Evolutionary conservation across 768 basidiomycete genomes (phyloP).

Genomic region (Phylloporus rhodoxanthus): DNA sequence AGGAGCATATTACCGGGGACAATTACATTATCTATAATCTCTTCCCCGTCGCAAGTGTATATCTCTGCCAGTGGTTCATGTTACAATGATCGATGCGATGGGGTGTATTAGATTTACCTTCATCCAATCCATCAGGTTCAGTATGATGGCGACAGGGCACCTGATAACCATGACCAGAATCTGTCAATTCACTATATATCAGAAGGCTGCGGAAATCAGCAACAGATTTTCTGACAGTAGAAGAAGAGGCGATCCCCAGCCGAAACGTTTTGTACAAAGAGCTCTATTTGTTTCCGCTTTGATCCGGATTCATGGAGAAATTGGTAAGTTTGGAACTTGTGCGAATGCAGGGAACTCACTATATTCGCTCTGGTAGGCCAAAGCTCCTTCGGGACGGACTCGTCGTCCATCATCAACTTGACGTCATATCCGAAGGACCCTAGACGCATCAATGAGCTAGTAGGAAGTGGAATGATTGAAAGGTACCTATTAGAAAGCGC

Average conservation of each 20-base stretch:
- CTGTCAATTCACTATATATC: slow-evolving; percentile 19
- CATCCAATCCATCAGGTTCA: slow-evolving; percentile 49
- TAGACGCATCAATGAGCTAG: slow-evolving; percentile 9
- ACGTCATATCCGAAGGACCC: slow-evolving; percentile 42
- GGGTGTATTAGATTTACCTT: slow-evolving; percentile 32
- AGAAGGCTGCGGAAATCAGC: neutral
- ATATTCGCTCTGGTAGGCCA: slow-evolving; percentile 43
- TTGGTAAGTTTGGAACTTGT: neutral
- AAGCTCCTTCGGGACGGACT: slow-evolving; percentile 17
- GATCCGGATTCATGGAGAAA: neutral
- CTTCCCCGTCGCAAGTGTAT: slow-evolving; percentile 6
- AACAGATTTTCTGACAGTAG: slow-evolving; percentile 38
- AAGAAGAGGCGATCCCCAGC: slow-evolving; percentile 52
- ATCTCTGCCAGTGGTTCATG: slow-evolving; percentile 4
- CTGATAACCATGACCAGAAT: slow-evolving; percentile 49
- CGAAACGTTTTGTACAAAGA: slow-evolving; percentile 39
- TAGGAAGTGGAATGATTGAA: neutral
- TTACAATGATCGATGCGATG: neutral
- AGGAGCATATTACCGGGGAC: slow-evolving; percentile 21
- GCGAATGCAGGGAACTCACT: slow-evolving; percentile 26
- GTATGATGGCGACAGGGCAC: slow-evolving; percentile 36
- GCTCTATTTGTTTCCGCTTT: slow-evolving; percentile 39
- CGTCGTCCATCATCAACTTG: slow-evolving; percentile 38
- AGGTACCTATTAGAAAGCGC: slow-evolving; percentile 21
- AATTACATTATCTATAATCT: slow-evolving; percentile 23